Percentiles rank a stretch among this genome's conserved stretches.
These are phyloP conservation scores for Ogataea methanolica DNA, from an alignment of 805 yeast species.

Conservation along the genomic window DNA sequence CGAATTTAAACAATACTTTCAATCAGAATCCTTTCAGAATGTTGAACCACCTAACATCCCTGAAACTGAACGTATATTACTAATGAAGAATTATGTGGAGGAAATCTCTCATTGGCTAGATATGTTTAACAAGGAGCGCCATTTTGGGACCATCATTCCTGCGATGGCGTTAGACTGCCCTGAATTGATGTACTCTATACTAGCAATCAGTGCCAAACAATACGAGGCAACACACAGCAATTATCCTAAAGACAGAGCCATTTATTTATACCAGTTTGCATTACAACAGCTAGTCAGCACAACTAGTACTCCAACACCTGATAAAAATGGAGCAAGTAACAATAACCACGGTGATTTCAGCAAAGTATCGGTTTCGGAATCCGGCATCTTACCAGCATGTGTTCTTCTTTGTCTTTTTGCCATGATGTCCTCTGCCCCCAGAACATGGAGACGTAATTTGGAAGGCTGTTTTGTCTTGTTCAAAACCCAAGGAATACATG, in stretches of 20 bases:
- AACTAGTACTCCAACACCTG: neutral
- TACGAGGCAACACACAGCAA: constrained; percentile 7
- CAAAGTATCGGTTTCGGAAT: neutral
- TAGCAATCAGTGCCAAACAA: constrained; percentile 9
- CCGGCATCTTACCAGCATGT: constrained; percentile 11
- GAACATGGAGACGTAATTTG: constrained; percentile 37
- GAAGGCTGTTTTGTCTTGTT: constrained; percentile 39
- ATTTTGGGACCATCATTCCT: constrained; percentile 19
- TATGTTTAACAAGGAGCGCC: constrained; percentile 21
- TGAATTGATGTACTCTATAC: constrained; percentile 4
- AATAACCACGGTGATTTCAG: neutral
- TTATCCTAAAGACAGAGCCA: constrained; percentile 6
- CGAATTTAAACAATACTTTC: constrained; percentile 5
- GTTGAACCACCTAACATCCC: constrained; percentile 6
- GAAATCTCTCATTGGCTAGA: constrained; percentile 23
- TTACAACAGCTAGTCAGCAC: constrained; percentile 7
- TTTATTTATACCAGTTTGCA: constrained; percentile 6
- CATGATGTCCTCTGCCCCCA: constrained; percentile 37
- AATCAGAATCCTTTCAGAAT: constrained; percentile 5
- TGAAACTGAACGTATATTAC: constrained; percentile 6
- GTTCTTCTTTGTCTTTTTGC: constrained; percentile 33
- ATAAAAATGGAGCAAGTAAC: neutral
- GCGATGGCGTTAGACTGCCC: constrained; percentile 9
- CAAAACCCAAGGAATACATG: constrained; percentile 33
- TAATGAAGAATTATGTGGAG: constrained; percentile 14